Evolutionary conservation across 805 yeast genomes (phyloP).

Genomic region (Kodamaea hsintzibuensis): DNA sequence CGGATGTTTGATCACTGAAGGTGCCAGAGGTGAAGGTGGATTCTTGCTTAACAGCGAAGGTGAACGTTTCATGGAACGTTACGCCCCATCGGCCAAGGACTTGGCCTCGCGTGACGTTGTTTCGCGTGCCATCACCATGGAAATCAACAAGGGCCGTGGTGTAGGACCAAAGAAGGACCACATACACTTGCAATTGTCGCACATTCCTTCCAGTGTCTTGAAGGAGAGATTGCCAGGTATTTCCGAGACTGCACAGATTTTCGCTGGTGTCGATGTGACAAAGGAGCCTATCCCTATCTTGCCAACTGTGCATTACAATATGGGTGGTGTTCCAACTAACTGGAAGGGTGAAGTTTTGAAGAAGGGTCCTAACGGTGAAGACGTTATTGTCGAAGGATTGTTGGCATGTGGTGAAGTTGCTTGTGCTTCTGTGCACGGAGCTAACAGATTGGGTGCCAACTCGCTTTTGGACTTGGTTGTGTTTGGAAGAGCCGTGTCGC

Average conservation of each 20-base stretch:
- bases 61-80: slow-evolving; percentile 99
- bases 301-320: slow-evolving; percentile 98
- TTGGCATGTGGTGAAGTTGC: slow-evolving; percentile 99
- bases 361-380: slow-evolving; percentile 82
- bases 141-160: slow-evolving; percentile 98
- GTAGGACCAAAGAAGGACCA: slow-evolving; percentile 96
- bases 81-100: slow-evolving; percentile 98
- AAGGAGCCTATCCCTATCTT: slow-evolving; percentile 98
- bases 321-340: slow-evolving; percentile 99
- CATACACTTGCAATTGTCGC: slow-evolving; percentile 90
- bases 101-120: slow-evolving; percentile 98
- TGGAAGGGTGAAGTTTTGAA: slow-evolving; percentile 95
- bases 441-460: slow-evolving; percentile 98
- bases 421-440: slow-evolving; percentile 99
- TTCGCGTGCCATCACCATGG: slow-evolving; percentile 97
- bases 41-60: slow-evolving; percentile 94
- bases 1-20: slow-evolving; percentile 98
- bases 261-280: slow-evolving; percentile 99
- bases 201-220: slow-evolving; percentile 87
- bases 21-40: slow-evolving; percentile 99
- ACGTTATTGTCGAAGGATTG: slow-evolving; percentile 87
- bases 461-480: slow-evolving; percentile 95
- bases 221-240: slow-evolving; percentile 98
- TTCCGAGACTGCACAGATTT: slow-evolving; percentile 96
- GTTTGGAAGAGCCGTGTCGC: slow-evolving; percentile 97